Conservation (phyloP, 805 yeast species). For the Candida gorgasii region DNA sequence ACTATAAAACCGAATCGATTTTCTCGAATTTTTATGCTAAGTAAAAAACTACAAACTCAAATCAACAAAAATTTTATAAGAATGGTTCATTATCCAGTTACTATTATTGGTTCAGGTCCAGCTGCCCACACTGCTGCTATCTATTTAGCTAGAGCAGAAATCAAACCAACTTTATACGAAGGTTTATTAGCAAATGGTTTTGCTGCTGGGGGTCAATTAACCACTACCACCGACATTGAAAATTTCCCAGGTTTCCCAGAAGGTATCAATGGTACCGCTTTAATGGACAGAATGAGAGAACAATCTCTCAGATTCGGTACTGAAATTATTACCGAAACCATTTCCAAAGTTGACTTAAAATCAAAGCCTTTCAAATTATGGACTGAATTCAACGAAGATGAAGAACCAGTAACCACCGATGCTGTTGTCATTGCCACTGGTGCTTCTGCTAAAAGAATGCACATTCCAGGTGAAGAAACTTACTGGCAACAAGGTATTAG, state of each 20-base stretch:
- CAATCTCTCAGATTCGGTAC: conserved; percentile 91
- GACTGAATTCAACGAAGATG: conserved; percentile 94
- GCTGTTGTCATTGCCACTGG: conserved; percentile 95
- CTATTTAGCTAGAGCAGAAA: conserved; percentile 94
- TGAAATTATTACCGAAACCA: conserved; percentile 91
- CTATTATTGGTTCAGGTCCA: conserved; percentile 95
- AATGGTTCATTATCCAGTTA: conserved; percentile 84
- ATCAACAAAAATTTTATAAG: conserved; percentile 22
- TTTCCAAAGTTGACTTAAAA: conserved; percentile 87
- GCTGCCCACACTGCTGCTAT: conserved; percentile 99
- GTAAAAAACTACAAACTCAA: conserved; percentile 3
- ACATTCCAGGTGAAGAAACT: conserved; percentile 92
- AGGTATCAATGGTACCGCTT: conserved; percentile 81
- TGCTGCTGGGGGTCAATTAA: conserved; percentile 98
- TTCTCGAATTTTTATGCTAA: conserved; percentile 12
- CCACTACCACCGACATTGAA: conserved; percentile 98
- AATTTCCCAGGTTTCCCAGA: conserved; percentile 99
- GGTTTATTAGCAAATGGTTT: conserved; percentile 97
- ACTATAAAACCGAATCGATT: conserved; percentile 6
- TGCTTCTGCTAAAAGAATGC: conserved; percentile 94
- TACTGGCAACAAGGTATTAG: conserved; percentile 99
- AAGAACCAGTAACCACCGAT: conserved; percentile 88
- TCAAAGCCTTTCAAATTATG: conserved; percentile 92
- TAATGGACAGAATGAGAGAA: conserved; percentile 92
- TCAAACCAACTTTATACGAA: conserved; percentile 89